Evolutionary conservation across 805 yeast species (phyloP), one percentile per base, ranked within the genome.

Genomic region (Candida mattraensis): DNA sequence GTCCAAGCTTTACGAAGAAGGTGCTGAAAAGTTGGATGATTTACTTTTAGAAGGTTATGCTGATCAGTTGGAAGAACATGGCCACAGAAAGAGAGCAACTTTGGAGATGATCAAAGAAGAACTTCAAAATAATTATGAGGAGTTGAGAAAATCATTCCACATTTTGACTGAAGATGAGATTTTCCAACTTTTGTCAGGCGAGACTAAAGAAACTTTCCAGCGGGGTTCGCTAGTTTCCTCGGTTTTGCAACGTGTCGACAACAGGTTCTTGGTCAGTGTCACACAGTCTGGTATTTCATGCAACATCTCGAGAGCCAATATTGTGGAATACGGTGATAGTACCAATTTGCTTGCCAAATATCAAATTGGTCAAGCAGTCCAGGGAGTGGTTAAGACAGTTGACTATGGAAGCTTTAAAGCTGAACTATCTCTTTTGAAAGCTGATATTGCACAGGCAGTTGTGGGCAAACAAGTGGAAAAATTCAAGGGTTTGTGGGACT

Each of bases 11-110:
- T 72, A 78, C 56, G 77, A 75, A 42, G 87, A 80, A 46, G 85
- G 86, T 30, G 82, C 79, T 23, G 73, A 71, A 33, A 78, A 86
- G 61, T 76, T 91, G 42, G 89, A 89, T 53, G 95, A 88, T 40
- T 76, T 91, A 48, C 83, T 89, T 52, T 67, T 91, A 53, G 95
- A 87, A 49, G 95, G 89, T 26, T 91, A 89, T 58, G 96, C 97
- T 7, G 84, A 83, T 50, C 96, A 91, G 63, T 70, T 93, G 50
- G 95, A 78, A 67, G 73, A 78, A 54, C 85, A 79, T 52, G 80
- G 83, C 35, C 82, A 80, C 63, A 78, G 76, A 58, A 83, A 83
- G 64, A 70, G 84, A 49, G 81, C 87, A 26, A 87, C 95, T 2
- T 69, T 87, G 42, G 89, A 84, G 50, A 78, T 82, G 74, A 87